A percentile compares a stretch with the other conserved stretches of the same genome.
Evolutionary conservation across 2,329 filamentous ascomycete genomes (phyloP).

Genomic region (Fusarium solani-melongenae): DNA sequence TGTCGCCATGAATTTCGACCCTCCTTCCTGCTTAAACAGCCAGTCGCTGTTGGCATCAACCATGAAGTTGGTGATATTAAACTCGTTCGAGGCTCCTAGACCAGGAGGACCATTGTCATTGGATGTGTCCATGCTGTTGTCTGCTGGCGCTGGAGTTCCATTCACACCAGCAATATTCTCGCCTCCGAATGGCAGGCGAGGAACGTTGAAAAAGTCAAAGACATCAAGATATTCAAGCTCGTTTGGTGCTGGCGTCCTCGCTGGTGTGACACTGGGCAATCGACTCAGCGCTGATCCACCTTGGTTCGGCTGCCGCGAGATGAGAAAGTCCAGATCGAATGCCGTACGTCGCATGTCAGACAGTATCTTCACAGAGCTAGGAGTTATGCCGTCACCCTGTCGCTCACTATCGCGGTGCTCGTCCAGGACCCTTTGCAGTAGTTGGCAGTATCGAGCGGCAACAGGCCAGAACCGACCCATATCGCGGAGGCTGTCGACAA

Average conservation of each 20-base stretch:
- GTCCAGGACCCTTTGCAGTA: conserved; percentile 85
- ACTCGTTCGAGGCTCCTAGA: conserved; percentile 65
- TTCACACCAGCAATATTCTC: conserved; percentile 45
- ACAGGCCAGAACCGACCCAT: conserved; percentile 90
- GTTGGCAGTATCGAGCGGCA: conserved; percentile 81
- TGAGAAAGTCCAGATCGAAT: conserved; percentile 90
- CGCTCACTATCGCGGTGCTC: conserved; percentile 85
- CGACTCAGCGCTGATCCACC: conserved; percentile 54
- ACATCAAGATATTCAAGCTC: conserved; percentile 92
- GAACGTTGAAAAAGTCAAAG: conserved; percentile 95
- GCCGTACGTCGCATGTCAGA: conserved; percentile 93
- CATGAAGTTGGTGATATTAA: conserved; percentile 83
- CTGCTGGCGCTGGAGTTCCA: conserved; percentile 30
- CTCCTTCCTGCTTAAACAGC: conserved; percentile 70
- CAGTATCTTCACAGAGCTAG: conserved; percentile 85
- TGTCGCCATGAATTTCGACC: conserved; percentile 43
- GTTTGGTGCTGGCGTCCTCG: conserved; percentile 78
- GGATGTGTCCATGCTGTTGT: conserved; percentile 43
- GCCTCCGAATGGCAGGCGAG: conserved; percentile 69
- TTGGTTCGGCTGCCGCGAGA: conserved; percentile 79
- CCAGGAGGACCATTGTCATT: conserved; percentile 40
- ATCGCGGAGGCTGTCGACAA: conserved; percentile 83
- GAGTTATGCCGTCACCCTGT: conserved; percentile 79
- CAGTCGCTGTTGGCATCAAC: conserved; percentile 79
- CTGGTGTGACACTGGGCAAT: conserved; percentile 66